A percentile compares a stretch with the other conserved stretches of the same genome.
phyloP scores from a whole-genome alignment of 192 early-diverging fungal genomes.

The Coemansia brasiliensis region DNA sequence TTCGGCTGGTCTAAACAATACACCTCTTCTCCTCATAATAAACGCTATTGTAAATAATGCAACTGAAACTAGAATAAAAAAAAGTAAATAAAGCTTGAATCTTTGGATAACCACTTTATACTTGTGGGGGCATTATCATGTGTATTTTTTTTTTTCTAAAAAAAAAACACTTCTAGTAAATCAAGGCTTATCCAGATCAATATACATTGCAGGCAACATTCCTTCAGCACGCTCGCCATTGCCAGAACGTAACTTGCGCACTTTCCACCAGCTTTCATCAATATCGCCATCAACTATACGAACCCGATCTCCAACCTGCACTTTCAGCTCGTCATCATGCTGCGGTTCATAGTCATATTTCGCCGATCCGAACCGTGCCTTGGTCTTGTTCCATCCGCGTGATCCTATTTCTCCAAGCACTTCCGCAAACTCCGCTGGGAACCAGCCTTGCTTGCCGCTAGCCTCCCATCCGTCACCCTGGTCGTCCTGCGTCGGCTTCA shows the following conservation, averaged over 20 bases:
- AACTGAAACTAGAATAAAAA: too few relatives aligned
- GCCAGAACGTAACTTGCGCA: conserved; percentile 11
- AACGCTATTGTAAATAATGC: background rate
- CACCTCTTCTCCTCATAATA: background rate
- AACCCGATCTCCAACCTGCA: conserved; percentile 29
- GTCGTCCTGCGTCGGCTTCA: conserved; percentile 20
- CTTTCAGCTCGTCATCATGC: conserved; percentile 45
- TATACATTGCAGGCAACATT: conserved; percentile 52
- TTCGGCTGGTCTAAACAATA: background rate
- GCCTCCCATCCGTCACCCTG: conserved; percentile 36
- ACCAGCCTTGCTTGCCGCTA: conserved; percentile 36
- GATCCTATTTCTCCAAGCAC: conserved; percentile 32
- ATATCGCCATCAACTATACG: conserved; percentile 45
- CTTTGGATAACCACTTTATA: too few relatives aligned
- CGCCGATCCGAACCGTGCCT: conserved; percentile 34
- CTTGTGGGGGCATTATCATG: too few relatives aligned
- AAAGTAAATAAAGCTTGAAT: too few relatives aligned
- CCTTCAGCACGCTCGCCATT: conserved; percentile 14
- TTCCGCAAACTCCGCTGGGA: conserved; percentile 43
- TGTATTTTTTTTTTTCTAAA: too few relatives aligned
- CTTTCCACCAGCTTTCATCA: conserved; percentile 52
- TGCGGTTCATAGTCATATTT: conserved; percentile 50
- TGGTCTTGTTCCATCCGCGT: conserved; percentile 41
- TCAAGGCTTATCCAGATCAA: conserved; percentile 37
- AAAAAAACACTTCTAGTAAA: too few relatives aligned